Base-by-base conservation (phyloP, 31 red algal genomes). In the Odonthalia washingtoniensis region DNA sequence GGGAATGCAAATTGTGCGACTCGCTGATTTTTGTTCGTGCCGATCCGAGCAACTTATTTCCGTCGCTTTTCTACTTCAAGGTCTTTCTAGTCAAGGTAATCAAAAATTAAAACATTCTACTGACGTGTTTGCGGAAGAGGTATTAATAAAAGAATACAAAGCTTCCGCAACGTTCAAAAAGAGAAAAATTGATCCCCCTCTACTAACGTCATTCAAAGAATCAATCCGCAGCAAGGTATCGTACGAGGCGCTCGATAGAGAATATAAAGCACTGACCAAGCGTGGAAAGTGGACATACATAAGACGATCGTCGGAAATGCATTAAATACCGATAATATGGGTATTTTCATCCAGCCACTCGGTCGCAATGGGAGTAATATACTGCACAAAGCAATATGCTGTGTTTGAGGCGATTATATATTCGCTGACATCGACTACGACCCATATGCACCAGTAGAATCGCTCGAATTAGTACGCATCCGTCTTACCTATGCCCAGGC, bases 321-420 rank as follows among this genome's bases (percentile, higher is more conserved):
- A 75, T 37, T n/a, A 0, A 38, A n/a, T 75, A 5, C 72, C 0
- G 5, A 75, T 32, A 9, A 32, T 36, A 40, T 75, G 72, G 42
- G 76, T 46, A 3, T 80, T 0, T 80, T 14, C n/a, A 4, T 80
- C 40, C 46, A 80, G 24, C 41, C 3, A 0, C 45, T 63, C 27
- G 40, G 57, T 36, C 0, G 9, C 31, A 45, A 46, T 5, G 76
- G 18, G 57, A 46, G 21, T 57, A 60, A 0, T 57, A 32, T 52
- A 21, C 24, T 62, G 43, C 76, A 80, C 76, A 80, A 80, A 32
- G 42, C 76, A 36, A 26, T 38, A 14, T 60, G 42, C 28, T 62
- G 18, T 16, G 24, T 80, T 18, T 45, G 42, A 5, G 76, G 42
- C 28, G 41, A 52, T 61, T 45, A 60, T 31, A 3, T 57, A 61